Percentiles rank a stretch among this genome's conserved stretches.
Conservation (phyloP, 257 asterid genomes). For the Solanum infundibuliforme region DNA sequence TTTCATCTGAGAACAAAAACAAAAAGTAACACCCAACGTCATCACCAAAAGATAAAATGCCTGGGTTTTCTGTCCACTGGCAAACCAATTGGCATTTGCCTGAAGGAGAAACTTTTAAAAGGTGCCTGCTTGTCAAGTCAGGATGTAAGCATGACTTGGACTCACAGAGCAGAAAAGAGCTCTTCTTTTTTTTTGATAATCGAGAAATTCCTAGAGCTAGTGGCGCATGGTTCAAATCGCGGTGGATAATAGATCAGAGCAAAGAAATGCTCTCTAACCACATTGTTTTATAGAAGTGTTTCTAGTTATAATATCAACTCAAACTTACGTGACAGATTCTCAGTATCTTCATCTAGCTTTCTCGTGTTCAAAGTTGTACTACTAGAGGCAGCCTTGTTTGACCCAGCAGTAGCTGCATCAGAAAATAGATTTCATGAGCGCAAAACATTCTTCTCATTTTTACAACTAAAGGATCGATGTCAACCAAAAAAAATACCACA, state of each 20-base stretch:
- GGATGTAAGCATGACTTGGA: not conserved
- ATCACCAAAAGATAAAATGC: not conserved
- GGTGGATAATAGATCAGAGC: not conserved
- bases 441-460: not conserved
- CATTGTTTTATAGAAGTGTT: not conserved
- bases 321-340: constrained; percentile 72
- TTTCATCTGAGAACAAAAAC: constrained; percentile 39
- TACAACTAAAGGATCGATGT: not conserved
- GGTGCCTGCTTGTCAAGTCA: not conserved
- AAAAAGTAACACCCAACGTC: not conserved
- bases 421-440: constrained; percentile 1
- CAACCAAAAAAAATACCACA: not conserved
- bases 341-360: constrained; percentile 90
- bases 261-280: not conserved
- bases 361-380: constrained; percentile 64
- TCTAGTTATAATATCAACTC: not conserved
- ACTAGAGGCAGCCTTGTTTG: constrained; percentile 89
- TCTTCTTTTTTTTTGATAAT: not conserved
- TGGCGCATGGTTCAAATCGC: not conserved
- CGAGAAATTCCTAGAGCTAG: not conserved
- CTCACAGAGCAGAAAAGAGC: not conserved
- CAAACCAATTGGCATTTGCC: not conserved
- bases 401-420: constrained; percentile 67
- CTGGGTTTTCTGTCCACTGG: not conserved
- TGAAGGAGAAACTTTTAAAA: not conserved